A percentile compares a stretch with the other conserved stretches of the same genome.
Conservation (phyloP, 495 filamentous ascomycete genomes). For the Aspergillus sclerotiicarbonarius region DNA sequence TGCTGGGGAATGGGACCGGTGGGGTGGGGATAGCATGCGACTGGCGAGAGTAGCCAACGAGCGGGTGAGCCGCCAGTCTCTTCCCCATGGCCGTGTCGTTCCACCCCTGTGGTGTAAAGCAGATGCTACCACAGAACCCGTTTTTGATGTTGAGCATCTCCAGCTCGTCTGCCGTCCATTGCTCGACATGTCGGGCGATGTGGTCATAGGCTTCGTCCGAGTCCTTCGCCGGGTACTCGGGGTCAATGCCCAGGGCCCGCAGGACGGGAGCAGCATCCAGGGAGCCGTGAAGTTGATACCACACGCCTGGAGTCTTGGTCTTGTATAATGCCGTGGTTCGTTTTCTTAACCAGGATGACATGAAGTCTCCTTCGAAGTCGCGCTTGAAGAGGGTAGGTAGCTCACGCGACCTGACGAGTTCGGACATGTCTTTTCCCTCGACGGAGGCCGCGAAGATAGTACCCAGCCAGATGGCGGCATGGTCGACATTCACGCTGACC, state of each 20-base stretch:
- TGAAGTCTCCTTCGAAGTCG: slow-evolving; percentile 27
- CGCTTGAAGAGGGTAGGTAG: slow-evolving; percentile 14
- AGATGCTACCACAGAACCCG: slow-evolving; percentile 36
- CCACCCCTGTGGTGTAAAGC: slow-evolving; percentile 30
- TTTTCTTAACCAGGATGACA: slow-evolving; percentile 4
- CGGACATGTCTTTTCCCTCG: slow-evolving; percentile 20
- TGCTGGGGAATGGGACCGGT: slow-evolving; percentile 9
- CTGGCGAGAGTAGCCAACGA: slow-evolving; percentile 23
- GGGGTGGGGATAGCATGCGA: slow-evolving; percentile 25
- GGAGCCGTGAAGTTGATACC: slow-evolving; percentile 36
- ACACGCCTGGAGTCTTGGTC: slow-evolving; percentile 25
- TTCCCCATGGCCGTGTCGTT: slow-evolving; percentile 32
- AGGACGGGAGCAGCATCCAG: slow-evolving; percentile 24
- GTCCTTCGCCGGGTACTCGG: slow-evolving; percentile 12
- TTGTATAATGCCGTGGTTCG: slow-evolving; percentile 30
- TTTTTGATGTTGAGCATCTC: slow-evolving; percentile 34
- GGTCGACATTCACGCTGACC: slow-evolving; percentile 28
- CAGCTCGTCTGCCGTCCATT: slow-evolving; percentile 32
- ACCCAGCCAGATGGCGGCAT: slow-evolving; percentile 31
- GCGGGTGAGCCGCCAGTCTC: slow-evolving; percentile 20
- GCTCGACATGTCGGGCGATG: slow-evolving; percentile 23
- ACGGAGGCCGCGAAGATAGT: slow-evolving; percentile 19
- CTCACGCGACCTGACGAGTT: slow-evolving; percentile 11
- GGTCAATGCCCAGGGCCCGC: slow-evolving; percentile 25
- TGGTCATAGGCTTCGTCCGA: slow-evolving; percentile 20